Conservation (phyloP, 1,139 yeast species). For the Sugiyamaella neomexicana region DNA sequence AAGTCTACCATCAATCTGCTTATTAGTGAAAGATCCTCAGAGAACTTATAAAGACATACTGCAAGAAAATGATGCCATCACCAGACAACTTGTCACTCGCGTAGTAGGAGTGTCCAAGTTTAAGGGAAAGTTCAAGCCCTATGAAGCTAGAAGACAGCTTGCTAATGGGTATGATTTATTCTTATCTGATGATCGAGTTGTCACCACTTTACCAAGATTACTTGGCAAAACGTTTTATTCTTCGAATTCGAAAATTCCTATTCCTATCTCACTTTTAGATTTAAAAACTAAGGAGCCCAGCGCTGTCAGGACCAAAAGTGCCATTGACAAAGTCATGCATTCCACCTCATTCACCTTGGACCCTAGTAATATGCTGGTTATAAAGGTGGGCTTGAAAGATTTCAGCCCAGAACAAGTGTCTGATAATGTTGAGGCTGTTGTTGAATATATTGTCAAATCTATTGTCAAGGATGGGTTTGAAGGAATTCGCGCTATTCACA, state of each 20-base stretch:
- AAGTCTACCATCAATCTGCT: conserved; percentile 51
- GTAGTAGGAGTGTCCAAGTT: conserved; percentile 46
- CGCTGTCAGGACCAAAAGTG: conserved; percentile 54
- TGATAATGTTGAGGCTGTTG: conserved; percentile 59
- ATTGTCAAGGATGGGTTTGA: conserved; percentile 42
- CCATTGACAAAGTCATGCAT: conserved; percentile 56
- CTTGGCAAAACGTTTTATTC: conserved; percentile 78
- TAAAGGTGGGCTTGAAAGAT: conserved; percentile 62
- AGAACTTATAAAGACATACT: conserved; percentile 61
- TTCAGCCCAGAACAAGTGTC: conserved; percentile 45
- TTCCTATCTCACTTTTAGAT: conserved; percentile 50
- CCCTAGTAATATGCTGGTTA: conserved; percentile 65
- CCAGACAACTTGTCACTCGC: conserved; percentile 36
- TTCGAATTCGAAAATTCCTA: conserved; percentile 59
- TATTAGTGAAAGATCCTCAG: conserved; percentile 71
- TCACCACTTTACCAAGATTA: conserved; percentile 76
- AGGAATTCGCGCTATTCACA: conserved; percentile 58
- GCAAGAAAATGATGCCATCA: conserved; percentile 53
- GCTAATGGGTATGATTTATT: conserved; percentile 57
- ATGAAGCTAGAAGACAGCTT: conserved; percentile 45
- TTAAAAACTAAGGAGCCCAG: conserved; percentile 26
- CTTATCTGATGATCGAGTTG: conserved; percentile 77
- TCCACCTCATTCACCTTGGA: conserved; percentile 70
- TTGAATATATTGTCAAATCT: conserved; percentile 49
- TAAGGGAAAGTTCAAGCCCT: conserved; percentile 47